These are phyloP conservation scores for Entomortierella parvispora DNA, from an alignment of 192 early-diverging fungal species.

Conservation along the genomic window DNA sequence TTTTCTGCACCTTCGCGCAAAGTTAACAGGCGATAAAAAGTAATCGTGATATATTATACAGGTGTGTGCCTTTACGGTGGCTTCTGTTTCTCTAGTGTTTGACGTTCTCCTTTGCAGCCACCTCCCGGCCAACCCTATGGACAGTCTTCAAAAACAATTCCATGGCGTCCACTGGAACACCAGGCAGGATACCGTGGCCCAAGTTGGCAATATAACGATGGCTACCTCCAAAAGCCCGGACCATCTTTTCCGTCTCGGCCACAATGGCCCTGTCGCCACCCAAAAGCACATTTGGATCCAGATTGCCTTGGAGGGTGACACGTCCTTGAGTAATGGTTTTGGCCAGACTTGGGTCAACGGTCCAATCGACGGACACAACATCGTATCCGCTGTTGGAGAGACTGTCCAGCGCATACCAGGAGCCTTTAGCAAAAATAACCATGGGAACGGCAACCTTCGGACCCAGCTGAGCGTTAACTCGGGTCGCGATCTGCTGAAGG, in stretches of 20 bases:
- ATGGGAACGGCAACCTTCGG: constrained; percentile 75
- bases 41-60: neutral
- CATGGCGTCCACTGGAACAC: constrained; percentile 76
- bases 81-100: neutral
- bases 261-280: constrained; percentile 80
- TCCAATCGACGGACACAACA: constrained; percentile 93
- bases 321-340: constrained; percentile 59
- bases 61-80: neutral
- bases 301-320: constrained; percentile 92
- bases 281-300: constrained; percentile 90
- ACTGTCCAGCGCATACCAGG: constrained; percentile 86
- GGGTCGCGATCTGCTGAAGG: constrained; percentile 78
- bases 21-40: too few relatives aligned
- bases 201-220: constrained; percentile 91
- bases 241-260: constrained; percentile 79
- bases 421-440: constrained; percentile 92
- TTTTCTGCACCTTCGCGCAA: constrained; percentile 43
- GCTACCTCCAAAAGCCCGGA: constrained; percentile 78
- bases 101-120: constrained; percentile 34
- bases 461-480: constrained; percentile 71
- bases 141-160: constrained; percentile 77
- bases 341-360: constrained; percentile 75
- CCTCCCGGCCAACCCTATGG: constrained; percentile 66
- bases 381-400: constrained; percentile 81
- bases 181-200: constrained; percentile 96